These are phyloP conservation scores for Salvia sclarea DNA, from an alignment of 305 asterid genomes.

Conservation along the genomic window DNA sequence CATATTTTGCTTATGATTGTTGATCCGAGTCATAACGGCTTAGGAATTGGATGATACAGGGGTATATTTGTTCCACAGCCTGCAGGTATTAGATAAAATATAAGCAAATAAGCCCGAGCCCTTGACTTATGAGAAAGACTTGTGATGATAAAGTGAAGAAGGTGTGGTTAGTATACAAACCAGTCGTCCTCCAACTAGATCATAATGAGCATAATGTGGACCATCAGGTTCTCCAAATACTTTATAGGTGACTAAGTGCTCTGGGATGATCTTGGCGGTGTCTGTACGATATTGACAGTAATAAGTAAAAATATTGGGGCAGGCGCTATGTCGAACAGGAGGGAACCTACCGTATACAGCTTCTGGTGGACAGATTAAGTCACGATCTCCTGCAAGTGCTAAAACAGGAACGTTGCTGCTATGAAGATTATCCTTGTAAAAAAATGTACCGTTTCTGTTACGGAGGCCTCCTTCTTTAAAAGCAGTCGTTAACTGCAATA, in stretches of 20 bases:
- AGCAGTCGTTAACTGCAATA: slow-evolving; percentile 78
- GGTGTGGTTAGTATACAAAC: slow-evolving; percentile 39
- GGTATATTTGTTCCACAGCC: slow-evolving; percentile 78
- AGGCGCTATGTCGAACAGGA: slow-evolving; percentile 8
- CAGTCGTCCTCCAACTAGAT: slow-evolving; percentile 85
- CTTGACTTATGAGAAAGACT: slow-evolving; percentile 4
- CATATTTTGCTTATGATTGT: slow-evolving; percentile 17
- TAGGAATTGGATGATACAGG: slow-evolving; percentile 64
- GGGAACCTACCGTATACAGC: slow-evolving; percentile 72
- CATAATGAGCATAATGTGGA: slow-evolving; percentile 95
- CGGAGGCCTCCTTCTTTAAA: slow-evolving; percentile 88
- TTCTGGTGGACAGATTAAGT: slow-evolving; percentile 94
- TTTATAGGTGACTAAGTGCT: slow-evolving; percentile 72
- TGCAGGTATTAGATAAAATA: slow-evolving; percentile 37
- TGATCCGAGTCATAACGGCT: slow-evolving; percentile 47
- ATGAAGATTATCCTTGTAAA: slow-evolving; percentile 78
- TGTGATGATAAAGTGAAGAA: slow-evolving; percentile 4
- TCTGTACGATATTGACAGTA: slow-evolving; percentile 46
- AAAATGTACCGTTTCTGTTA: slow-evolving; percentile 67
- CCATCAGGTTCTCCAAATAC: slow-evolving; percentile 74
- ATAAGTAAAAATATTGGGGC: slow-evolving; percentile 8
- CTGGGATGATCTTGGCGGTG: slow-evolving; percentile 68
- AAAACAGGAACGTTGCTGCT: slow-evolving; percentile 65
- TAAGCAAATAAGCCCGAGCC: slow-evolving; percentile 3
- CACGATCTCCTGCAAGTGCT: slow-evolving; percentile 89